Base-by-base conservation (phyloP, 306 rosid species). In the Cucumis melo region DNA sequence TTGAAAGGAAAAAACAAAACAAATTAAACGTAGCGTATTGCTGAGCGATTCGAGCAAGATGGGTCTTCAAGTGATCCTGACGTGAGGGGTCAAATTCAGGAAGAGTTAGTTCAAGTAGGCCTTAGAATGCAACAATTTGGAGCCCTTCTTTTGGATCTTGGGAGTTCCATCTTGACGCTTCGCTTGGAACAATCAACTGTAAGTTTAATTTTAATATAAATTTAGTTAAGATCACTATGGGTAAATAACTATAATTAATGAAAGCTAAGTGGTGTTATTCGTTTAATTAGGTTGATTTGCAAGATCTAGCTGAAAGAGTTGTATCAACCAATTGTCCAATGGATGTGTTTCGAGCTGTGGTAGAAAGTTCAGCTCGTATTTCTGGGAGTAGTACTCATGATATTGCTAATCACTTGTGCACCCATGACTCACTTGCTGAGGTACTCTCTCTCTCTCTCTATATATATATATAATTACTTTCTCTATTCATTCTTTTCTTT, bases 41-140 rank as follows among this genome's bases (percentile, higher is more conserved):
- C 93, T 72, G 97, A 91, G 75, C 91, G 92, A 74, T 71, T 95
- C 88, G 98, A 95, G 85, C 86, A 81, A 85, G 98, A 92, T 74
- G 83, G 89, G 50, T 75, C 83, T 67, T 90, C 95, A 54, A 39
- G 86, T 55, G 97, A 92, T 82, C 79, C 81, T 24, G 78, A 59
- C 38, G 65, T 81, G 62, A 87, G 99, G 80, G 85, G 86, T 68
- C 96, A 90, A 83, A 87, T 95, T 78, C 97, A 92, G 78, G 80
- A 90, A 59, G 98, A 95, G 66, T 83, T 96, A 1, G 72, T 83
- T 79, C 97, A 87, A 77, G 80, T 88, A 59, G 99, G 97, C 55
- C 80, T 95, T 87, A 90, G 88, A 48, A 86, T 95, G 93, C 98
- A 90, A 81, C 98, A 95, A 67, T 85, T 95, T 79, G 99, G 99